Evolutionary conservation across 345 rosid species (phyloP).

Genomic region (Heritiera littoralis): DNA sequence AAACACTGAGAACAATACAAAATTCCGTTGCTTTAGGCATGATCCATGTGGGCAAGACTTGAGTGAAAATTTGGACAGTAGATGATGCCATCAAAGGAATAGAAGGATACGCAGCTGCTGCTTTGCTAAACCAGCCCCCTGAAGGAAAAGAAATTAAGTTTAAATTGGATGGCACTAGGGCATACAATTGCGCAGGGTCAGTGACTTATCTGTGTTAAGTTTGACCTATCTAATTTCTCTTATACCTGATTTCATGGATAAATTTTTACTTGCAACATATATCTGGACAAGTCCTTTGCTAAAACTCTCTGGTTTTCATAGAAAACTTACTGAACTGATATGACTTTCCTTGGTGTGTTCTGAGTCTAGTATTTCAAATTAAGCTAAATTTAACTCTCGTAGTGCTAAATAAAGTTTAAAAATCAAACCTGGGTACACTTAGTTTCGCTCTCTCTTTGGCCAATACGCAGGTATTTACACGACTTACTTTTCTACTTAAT

Average conservation of each 20-base stretch:
- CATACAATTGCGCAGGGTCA: no score
- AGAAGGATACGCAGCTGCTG: not conserved
- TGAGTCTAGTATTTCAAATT: not conserved
- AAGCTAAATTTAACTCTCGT: not conserved
- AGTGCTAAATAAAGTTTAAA: not conserved
- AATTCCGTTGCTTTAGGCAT: no score
- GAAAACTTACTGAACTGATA: not conserved
- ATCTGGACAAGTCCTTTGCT: not conserved
- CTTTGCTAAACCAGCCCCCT: not conserved
- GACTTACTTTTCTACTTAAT: not conserved
- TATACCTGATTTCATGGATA: not conserved
- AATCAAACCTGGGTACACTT: not conserved
- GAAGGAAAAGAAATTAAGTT: no score
- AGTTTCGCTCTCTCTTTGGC: no score
- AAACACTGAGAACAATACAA: no score
- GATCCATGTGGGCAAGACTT: no score
- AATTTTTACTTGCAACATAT: not conserved
- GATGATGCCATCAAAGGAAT: not conserved
- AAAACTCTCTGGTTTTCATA: not conserved
- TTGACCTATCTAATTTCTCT: not conserved
- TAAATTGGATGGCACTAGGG: no score
- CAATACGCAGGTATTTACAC: not conserved
- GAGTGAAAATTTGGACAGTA: not conserved
- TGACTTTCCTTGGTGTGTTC: not conserved
- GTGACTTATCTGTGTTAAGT: not conserved